Percentiles rank a stretch among this genome's conserved stretches.
phyloP scores from a whole-genome alignment of 2,329 filamentous ascomycete species.

The Aspergillus clavatus region DNA sequence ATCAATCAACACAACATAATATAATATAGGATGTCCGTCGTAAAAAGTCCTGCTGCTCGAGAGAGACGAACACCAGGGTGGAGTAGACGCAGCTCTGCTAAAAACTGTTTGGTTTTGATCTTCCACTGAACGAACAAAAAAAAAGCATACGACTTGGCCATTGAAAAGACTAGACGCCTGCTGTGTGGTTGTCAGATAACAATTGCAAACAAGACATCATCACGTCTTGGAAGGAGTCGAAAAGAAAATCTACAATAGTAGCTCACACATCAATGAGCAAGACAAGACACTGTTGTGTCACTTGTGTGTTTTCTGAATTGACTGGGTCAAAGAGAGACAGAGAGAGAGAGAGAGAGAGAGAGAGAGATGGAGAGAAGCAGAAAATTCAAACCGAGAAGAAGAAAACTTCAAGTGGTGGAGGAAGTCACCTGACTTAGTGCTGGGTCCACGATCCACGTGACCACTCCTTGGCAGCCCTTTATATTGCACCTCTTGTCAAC shows the following conservation, averaged over 20 bases:
- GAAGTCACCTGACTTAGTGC: not conserved
- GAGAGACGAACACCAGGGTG: conserved; percentile 41
- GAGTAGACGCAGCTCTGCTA: conserved; percentile 49
- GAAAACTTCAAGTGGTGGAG: not conserved
- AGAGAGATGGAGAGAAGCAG: not conserved
- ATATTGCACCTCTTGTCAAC: not conserved
- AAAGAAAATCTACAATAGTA: not conserved
- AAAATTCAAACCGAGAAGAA: conserved; percentile 4
- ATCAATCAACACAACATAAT: no score
- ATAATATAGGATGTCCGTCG: conserved; percentile 38
- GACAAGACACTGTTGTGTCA: no score
- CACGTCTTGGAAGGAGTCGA: not conserved
- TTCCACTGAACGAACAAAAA: conserved; percentile 44
- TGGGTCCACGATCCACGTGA: conserved; percentile 12
- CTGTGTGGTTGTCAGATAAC: conserved; percentile 27
- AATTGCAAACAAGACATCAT: not conserved
- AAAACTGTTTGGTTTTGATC: conserved; percentile 46
- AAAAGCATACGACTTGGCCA: conserved; percentile 36
- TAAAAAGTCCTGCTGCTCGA: conserved; percentile 44
- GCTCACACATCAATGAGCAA: not conserved
- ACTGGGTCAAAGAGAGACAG: not conserved
- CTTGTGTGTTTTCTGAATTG: no score
- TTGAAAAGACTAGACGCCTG: conserved; percentile 33
- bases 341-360: not conserved
- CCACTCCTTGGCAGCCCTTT: not conserved